These are phyloP conservation scores for Porogramme epimiltina DNA, from an alignment of 1,284 basidiomycete species.

Conservation along the genomic window DNA sequence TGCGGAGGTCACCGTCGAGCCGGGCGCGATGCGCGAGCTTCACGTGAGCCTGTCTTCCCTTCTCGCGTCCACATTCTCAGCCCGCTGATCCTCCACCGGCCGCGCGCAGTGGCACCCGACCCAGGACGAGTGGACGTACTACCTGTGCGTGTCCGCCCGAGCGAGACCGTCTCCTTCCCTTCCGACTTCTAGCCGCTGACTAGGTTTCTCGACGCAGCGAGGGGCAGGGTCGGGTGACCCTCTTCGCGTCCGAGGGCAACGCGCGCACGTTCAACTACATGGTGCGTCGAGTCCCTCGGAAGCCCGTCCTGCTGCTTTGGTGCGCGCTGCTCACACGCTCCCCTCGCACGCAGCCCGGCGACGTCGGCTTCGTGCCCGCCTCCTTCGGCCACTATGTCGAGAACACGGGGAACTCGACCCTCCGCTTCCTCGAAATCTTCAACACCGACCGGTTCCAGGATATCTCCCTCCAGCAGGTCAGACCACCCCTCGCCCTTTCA, in stretches of 20 bases:
- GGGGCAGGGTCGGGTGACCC: constrained; percentile 63
- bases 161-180: background rate
- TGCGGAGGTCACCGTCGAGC: constrained; percentile 69
- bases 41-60: constrained; percentile 24
- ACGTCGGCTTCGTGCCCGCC: constrained; percentile 68
- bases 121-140: constrained; percentile 69
- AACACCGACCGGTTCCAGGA: constrained; percentile 64
- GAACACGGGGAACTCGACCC: constrained; percentile 65
- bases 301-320: no score
- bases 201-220: constrained; percentile 35
- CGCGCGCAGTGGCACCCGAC: constrained; percentile 69
- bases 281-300: constrained; percentile 31
- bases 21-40: constrained; percentile 55
- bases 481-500: constrained; percentile 23
- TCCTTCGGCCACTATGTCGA: constrained; percentile 71
- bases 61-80: background rate
- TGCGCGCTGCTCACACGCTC: background rate
- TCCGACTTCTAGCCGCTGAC: background rate
- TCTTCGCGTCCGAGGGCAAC: constrained; percentile 64
- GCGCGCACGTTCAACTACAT: constrained; percentile 73
- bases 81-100: background rate
- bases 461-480: constrained; percentile 60
- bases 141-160: constrained; percentile 32
- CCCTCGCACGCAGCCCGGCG: constrained; percentile 47
- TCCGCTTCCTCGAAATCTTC: constrained; percentile 69